Conservation (phyloP, 805 yeast genomes). For the Suhomyces canberraensis region DNA sequence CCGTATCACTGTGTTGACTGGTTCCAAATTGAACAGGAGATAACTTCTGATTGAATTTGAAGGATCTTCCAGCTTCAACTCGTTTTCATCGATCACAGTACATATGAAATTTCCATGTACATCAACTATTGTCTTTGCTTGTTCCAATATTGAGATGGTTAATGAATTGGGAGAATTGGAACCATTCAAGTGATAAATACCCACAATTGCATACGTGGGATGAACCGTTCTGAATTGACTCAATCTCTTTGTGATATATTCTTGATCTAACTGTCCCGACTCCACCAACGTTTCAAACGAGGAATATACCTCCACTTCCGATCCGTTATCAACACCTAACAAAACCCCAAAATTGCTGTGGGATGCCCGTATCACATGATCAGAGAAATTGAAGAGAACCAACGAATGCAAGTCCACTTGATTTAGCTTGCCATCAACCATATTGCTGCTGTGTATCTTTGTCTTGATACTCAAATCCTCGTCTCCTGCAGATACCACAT, state of each 20-base stretch:
- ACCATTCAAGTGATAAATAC: constrained; percentile 25
- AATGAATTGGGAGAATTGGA: constrained; percentile 1
- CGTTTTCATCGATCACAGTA: constrained; percentile 5
- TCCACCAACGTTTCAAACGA: constrained; percentile 28
- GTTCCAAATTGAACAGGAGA: not conserved
- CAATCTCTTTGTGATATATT: constrained; percentile 22
- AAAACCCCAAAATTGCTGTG: constrained; percentile 24
- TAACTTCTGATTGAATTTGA: not conserved
- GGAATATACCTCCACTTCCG: constrained; percentile 15
- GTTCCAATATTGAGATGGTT: constrained; percentile 3
- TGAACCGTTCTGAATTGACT: constrained; percentile 26
- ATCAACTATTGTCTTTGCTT: not conserved
- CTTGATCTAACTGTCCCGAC: constrained; percentile 17
- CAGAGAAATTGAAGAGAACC: constrained; percentile 29
- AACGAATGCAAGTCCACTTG: constrained; percentile 18
- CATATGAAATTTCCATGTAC: constrained; percentile 6
- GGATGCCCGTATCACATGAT: constrained; percentile 23
- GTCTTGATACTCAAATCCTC: too few relatives aligned
- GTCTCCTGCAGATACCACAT: too few relatives aligned
- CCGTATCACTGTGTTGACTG: constrained; percentile 15
- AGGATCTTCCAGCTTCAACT: not conserved
- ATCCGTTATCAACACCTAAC: constrained; percentile 19
- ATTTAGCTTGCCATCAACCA: constrained; percentile 2
- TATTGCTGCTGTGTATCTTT: too few relatives aligned
- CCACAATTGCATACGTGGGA: constrained; percentile 27